phyloP scores from a whole-genome alignment of 331 rosid genomes.

The Quercus lobata region DNA sequence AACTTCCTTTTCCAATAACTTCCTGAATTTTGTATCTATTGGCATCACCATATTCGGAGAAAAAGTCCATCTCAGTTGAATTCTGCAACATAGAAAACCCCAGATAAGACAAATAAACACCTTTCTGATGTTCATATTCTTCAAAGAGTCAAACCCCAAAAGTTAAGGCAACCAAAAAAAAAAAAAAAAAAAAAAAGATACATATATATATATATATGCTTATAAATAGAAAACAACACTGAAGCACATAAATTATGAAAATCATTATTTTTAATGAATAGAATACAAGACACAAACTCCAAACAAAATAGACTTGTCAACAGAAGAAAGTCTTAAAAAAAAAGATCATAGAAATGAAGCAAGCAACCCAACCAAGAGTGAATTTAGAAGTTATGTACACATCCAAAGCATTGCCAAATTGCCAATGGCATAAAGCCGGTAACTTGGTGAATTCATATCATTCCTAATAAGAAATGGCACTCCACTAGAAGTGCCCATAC shows the following conservation, averaged over 20 bases:
- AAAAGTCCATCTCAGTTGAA: slow-evolving; percentile 78
- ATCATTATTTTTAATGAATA: neutral
- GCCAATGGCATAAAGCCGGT: neutral
- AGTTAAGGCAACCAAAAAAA: neutral
- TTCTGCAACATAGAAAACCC: slow-evolving; percentile 42
- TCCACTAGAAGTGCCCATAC: neutral
- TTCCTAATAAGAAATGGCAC: neutral
- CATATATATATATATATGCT: neutral
- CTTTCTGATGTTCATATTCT: slow-evolving; percentile 6
- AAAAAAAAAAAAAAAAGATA: neutral
- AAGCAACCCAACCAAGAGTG: neutral
- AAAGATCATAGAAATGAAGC: neutral
- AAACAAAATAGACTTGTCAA: neutral
- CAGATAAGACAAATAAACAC: slow-evolving; percentile 23
- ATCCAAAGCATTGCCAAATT: neutral
- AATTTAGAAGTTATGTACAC: neutral
- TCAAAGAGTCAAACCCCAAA: slow-evolving; percentile 2
- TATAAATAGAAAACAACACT: neutral
- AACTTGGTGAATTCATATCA: neutral
- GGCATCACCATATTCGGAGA: slow-evolving; percentile 91
- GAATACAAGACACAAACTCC: neutral
- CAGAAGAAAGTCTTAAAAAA: neutral
- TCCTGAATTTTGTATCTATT: slow-evolving; percentile 86
- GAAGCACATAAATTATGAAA: neutral
- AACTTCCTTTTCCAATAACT: slow-evolving; percentile 93